phyloP scores from a whole-genome alignment of 768 basidiomycete genomes.

The Russula lepida region DNA sequence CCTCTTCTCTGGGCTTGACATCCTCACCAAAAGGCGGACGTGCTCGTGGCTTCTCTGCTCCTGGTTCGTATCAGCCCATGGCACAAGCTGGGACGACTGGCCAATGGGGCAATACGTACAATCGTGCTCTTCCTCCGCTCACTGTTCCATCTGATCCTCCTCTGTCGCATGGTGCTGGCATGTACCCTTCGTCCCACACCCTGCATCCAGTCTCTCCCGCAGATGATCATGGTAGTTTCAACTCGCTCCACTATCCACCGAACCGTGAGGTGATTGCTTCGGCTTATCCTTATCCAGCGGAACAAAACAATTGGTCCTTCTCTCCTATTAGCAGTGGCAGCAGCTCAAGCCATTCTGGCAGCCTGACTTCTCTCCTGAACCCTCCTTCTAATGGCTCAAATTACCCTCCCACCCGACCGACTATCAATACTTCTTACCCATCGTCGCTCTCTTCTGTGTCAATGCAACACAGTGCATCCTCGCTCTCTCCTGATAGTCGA shows the following conservation, averaged over 20 bases:
- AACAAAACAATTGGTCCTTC: conserved; percentile 49
- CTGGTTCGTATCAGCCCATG: conserved; percentile 70
- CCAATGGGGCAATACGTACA: conserved; percentile 47
- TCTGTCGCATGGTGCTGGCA: conserved; percentile 46
- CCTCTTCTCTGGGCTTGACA: conserved; percentile 37
- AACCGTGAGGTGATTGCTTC: conserved; percentile 36
- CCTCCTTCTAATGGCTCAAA: conserved; percentile 40
- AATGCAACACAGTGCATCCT: conserved; percentile 60
- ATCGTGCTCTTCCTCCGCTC: conserved; percentile 62
- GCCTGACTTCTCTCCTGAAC: conserved; percentile 71
- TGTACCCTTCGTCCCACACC: conserved; percentile 51
- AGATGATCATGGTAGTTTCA: conserved; percentile 54
- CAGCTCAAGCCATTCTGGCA: conserved; percentile 59
- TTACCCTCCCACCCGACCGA: conserved; percentile 47
- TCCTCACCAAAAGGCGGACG: conserved; percentile 49
- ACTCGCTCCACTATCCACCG: conserved; percentile 31
- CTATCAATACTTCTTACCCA: conserved; percentile 64
- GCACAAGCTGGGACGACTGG: conserved; percentile 46
- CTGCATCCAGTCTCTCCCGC: conserved; percentile 62
- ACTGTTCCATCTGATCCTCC: conserved; percentile 74
- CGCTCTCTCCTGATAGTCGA: conserved; percentile 74
- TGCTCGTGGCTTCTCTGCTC: conserved; percentile 65
- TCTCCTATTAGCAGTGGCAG: conserved; percentile 38
- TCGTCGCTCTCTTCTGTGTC: conserved; percentile 27
- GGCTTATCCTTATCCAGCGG: conserved; percentile 57